Conservation (phyloP, 1,284 basidiomycete genomes). For the Cutaneotrichosporon dermatis region DNA sequence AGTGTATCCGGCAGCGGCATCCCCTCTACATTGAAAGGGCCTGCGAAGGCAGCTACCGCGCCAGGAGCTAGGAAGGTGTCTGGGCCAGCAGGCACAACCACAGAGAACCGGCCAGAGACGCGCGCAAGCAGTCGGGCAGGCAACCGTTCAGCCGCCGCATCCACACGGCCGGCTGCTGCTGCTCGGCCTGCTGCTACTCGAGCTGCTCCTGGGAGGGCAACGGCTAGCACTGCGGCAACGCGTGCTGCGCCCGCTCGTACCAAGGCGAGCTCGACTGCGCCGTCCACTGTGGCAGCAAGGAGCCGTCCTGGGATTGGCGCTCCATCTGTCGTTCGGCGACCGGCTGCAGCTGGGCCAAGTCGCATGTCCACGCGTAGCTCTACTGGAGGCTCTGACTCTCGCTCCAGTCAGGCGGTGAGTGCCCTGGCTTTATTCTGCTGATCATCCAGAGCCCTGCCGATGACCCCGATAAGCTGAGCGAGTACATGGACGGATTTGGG, state of each 20-base stretch:
- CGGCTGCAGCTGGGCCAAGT: too few relatives aligned
- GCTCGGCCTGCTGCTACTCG: too few relatives aligned
- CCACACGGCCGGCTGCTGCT: neutral
- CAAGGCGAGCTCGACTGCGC: neutral
- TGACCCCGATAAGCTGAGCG: neutral
- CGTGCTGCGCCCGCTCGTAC: neutral
- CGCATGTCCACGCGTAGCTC: neutral
- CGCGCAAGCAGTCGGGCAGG: neutral
- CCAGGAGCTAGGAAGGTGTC: neutral
- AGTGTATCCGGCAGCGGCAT: conserved; percentile 18
- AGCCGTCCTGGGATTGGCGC: neutral
- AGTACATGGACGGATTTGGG: conserved; percentile 4
- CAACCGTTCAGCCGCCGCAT: neutral
- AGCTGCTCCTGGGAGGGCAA: too few relatives aligned
- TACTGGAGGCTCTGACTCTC: neutral
- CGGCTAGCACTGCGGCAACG: neutral
- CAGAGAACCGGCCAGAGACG: neutral
- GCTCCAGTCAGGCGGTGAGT: too few relatives aligned
- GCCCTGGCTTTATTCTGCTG: too few relatives aligned
- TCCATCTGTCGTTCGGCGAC: too few relatives aligned
- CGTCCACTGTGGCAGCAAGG: neutral
- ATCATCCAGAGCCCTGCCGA: neutral
- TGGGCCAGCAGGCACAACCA: neutral
- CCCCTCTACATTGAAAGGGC: neutral
- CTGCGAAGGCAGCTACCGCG: neutral